Evolutionary conservation across 371 early-diverging fungal genomes (phyloP), one percentile per base, ranked within the genome.

Genomic region (Mucor sp.): DNA sequence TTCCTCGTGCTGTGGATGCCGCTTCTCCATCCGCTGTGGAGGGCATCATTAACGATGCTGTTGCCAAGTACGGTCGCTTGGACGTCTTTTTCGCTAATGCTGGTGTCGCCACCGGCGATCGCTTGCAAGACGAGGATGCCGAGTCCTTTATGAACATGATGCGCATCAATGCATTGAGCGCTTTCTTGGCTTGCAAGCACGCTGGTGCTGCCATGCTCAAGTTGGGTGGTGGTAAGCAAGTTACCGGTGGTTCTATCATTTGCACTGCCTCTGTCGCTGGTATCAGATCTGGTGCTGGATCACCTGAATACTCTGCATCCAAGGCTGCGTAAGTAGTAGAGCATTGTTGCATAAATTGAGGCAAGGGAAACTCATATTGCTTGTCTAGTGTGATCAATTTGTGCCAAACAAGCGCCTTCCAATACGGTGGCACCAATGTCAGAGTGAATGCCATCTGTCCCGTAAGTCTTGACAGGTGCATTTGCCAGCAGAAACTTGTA

Each of bases 361-460:
- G 23, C 9, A 3, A 14, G 0, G 9, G 30, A 30, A 41, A 39
- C 7, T 48, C 19, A 44, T 33, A 1, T 33, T 15, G 41, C 4
- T 21, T 35, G 11, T n/a, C 25, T 67, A 86, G 86, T 43, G 80
- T 86, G 2, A 77, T 87, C 53, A 87, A 85, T 48, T 64, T 87
- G 21, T 78, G 78, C 39, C 85, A 86, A 62, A 78, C 82, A 1
- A 63, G 74, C 9, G 62, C 87, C 8, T 85, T 65, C 56, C 84
- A 85, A 64, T 80, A 74, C 60, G 75, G 77, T 19, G 78, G 85
- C 14, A 82, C 80, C 4, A 76, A 82, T 60, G 71, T 87, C 37
- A 84, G 87, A 3, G 74, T 87, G n/a, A 87, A 87, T 72, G 87
- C 87, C 12, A 70, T 87, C 44, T 85, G 85, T 58, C 86, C 86